Conservation (phyloP, 1,284 basidiomycete species). For the Athelia psychrophila region DNA sequence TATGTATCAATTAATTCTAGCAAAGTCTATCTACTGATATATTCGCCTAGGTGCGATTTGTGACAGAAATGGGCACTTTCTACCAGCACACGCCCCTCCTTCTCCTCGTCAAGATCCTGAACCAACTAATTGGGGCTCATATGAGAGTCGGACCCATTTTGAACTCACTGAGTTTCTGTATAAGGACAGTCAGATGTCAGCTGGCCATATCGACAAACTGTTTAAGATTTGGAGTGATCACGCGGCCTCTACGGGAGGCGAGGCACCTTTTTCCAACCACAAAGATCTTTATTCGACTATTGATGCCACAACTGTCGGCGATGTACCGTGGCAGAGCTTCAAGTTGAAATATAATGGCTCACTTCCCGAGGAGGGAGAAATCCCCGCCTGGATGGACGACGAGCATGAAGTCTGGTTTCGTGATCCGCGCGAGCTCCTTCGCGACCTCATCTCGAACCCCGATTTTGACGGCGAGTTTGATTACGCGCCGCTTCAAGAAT, state of each 20-base stretch:
- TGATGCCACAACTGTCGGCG: too few relatives aligned
- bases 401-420: too few relatives aligned
- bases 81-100: constrained; percentile 7
- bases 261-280: too few relatives aligned
- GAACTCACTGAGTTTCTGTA: constrained; percentile 18
- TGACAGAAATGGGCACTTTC: constrained; percentile 4
- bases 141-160: constrained; percentile 10
- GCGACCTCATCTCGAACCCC: too few relatives aligned
- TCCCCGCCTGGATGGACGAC: too few relatives aligned
- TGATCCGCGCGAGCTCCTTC: too few relatives aligned
- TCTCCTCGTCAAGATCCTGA: constrained; percentile 4
- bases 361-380: too few relatives aligned
- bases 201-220: constrained; percentile 9
- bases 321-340: too few relatives aligned
- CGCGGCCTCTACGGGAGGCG: constrained; percentile 1
- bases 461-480: too few relatives aligned
- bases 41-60: background rate
- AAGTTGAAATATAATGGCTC: too few relatives aligned
- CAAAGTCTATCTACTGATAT: background rate
- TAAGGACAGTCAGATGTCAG: constrained; percentile 11
- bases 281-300: too few relatives aligned
- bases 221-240: constrained; percentile 14
- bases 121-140: constrained; percentile 15
- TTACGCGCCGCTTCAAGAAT: too few relatives aligned
- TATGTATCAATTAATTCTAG: background rate